A percentile compares a stretch with the other conserved stretches of the same genome.
These are phyloP conservation scores for Naegleria lovaniensis DNA, from an alignment of 208 protist genomes.

Conservation along the genomic window DNA sequence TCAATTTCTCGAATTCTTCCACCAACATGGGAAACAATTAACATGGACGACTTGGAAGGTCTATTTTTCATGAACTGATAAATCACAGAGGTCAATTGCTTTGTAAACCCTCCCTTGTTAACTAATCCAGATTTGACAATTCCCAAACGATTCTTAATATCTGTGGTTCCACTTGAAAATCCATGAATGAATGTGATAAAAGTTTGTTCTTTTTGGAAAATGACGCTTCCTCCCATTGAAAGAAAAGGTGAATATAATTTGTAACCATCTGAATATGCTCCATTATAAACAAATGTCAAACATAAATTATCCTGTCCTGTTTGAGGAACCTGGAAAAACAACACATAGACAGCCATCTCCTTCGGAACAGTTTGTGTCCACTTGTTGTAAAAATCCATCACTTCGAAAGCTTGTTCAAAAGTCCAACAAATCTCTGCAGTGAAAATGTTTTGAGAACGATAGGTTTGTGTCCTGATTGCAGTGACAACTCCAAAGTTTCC, in stretches of 20 bases:
- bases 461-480: neutral
- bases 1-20: neutral
- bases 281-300: slow-evolving; percentile 9
- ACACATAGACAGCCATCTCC: neutral
- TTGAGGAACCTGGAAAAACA: neutral
- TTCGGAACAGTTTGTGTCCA: neutral
- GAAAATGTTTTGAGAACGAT: neutral
- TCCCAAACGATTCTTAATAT: neutral
- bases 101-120: neutral
- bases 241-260: neutral
- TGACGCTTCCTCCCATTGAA: neutral
- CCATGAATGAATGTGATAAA: neutral
- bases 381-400: neutral
- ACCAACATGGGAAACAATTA: neutral
- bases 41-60: neutral
- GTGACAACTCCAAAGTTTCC: slow-evolving; percentile 41
- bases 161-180: neutral
- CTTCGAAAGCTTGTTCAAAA: neutral
- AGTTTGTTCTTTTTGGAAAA: neutral
- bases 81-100: neutral
- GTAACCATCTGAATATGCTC: neutral
- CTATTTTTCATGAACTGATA: neutral
- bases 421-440: neutral
- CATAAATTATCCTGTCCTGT: neutral
- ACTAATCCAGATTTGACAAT: neutral